phyloP scores from a whole-genome alignment of 164 flowering plant species.

The Dillenia turbinata region DNA sequence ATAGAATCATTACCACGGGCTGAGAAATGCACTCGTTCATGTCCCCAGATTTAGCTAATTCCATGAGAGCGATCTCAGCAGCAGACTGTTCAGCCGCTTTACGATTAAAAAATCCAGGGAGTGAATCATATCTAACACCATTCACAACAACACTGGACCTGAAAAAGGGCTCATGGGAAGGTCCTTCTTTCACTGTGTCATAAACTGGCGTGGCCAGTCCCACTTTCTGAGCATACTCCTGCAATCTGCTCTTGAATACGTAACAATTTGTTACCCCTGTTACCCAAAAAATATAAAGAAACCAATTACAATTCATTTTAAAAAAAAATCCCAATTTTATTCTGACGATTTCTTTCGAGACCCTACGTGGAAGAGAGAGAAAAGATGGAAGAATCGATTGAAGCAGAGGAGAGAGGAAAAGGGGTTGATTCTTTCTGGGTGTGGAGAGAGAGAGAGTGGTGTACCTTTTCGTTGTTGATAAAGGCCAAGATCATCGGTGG shows the following conservation, averaged over 20 bases:
- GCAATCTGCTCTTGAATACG: slow-evolving; percentile 81
- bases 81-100: slow-evolving; percentile 99
- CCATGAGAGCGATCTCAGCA: slow-evolving; percentile 86
- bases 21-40: slow-evolving; percentile 37
- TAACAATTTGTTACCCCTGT: slow-evolving; percentile 81
- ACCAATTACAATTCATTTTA: not conserved
- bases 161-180: slow-evolving; percentile 76
- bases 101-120: slow-evolving; percentile 89
- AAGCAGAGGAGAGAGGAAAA: too few species aligned
- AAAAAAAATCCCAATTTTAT: too few species aligned
- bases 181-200: slow-evolving; percentile 78
- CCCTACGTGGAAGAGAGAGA: too few species aligned
- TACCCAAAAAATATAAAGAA: slow-evolving; percentile 1
- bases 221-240: slow-evolving; percentile 77
- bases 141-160: slow-evolving; percentile 68
- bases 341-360: too few species aligned
- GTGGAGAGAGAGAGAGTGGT: too few species aligned
- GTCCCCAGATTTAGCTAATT: slow-evolving; percentile 51
- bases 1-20: slow-evolving; percentile 56
- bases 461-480: too few species aligned
- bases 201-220: slow-evolving; percentile 63
- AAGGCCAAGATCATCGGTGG: too few species aligned
- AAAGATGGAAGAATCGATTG: too few species aligned
- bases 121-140: slow-evolving; percentile 66
- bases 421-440: too few species aligned